A percentile compares a stretch with the other conserved stretches of the same genome.
These are phyloP conservation scores for Mimosa bimucronata DNA, from an alignment of 306 rosid genomes.

Conservation along the genomic window DNA sequence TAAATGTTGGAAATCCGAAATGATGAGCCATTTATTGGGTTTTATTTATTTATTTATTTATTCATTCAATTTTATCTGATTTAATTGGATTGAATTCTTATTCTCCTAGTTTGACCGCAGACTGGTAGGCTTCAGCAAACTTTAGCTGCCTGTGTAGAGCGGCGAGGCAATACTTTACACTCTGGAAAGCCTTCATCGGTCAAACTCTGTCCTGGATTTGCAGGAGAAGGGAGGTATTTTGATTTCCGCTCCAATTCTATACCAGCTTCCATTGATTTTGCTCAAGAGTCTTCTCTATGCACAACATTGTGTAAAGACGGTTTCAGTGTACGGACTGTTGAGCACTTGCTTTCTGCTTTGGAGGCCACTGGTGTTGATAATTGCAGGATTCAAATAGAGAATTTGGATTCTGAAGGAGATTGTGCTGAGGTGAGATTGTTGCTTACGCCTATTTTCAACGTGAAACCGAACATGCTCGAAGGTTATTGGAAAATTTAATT, in stretches of 20 bases:
- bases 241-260: constrained; percentile 53
- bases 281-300: constrained; percentile 71
- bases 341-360: constrained; percentile 93
- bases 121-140: constrained; percentile 87
- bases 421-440: constrained; percentile 60
- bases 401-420: constrained; percentile 46
- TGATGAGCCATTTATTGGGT: neutral
- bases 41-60: neutral
- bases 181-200: constrained; percentile 65
- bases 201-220: constrained; percentile 71
- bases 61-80: neutral
- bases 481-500: neutral
- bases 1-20: neutral
- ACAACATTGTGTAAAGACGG: constrained; percentile 75
- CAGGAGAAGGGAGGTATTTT: constrained; percentile 78
- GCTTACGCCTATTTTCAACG: neutral
- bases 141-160: constrained; percentile 70
- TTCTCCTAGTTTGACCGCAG: constrained; percentile 38
- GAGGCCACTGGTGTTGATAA: constrained; percentile 90
- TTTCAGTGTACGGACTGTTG: constrained; percentile 68
- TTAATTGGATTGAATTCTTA: neutral
- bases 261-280: constrained; percentile 67
- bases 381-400: constrained; percentile 71
- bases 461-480: neutral
- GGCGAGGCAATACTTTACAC: constrained; percentile 66